Evolutionary conservation across 768 basidiomycete genomes (phyloP).

Genomic region (Psilocybe tampanensis): DNA sequence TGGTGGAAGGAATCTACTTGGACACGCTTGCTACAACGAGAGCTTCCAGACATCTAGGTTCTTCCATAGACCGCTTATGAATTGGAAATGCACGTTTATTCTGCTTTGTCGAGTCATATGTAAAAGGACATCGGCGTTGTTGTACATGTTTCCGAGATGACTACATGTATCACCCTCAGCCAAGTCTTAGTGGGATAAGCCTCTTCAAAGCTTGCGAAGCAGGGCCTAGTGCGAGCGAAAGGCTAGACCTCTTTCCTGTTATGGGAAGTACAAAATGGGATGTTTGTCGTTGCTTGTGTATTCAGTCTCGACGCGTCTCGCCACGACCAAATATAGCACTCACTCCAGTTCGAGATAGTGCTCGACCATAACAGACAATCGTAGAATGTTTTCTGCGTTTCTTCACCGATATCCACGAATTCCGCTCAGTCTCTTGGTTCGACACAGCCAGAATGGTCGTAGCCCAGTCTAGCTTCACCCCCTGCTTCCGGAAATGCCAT

Average conservation of each 20-base stretch:
- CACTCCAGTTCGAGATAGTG: not conserved
- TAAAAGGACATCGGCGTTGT: no score
- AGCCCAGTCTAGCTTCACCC: constrained; percentile 2
- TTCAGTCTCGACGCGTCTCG: not conserved
- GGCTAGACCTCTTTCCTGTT: not conserved
- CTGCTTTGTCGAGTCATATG: not conserved
- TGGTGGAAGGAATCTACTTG: constrained; percentile 96
- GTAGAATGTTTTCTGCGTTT: not conserved
- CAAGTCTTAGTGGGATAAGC: no score
- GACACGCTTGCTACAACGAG: constrained; percentile 78
- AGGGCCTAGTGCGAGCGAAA: not conserved
- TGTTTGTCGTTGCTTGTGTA: not conserved
- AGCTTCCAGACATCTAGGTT: constrained; percentile 72
- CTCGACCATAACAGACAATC: not conserved
- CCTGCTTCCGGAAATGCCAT: not conserved
- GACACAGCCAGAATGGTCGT: not conserved
- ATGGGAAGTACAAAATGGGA: not conserved
- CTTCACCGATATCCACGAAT: not conserved
- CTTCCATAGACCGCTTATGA: not conserved
- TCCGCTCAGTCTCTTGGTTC: not conserved
- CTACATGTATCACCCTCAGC: no score
- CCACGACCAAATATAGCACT: not conserved
- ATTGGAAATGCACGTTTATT: not conserved
- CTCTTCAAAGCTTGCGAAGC: not conserved
- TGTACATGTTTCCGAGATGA: no score